Evolutionary conservation across 495 filamentous ascomycete species (phyloP).

Genomic region (Aspergillus biplanus): DNA sequence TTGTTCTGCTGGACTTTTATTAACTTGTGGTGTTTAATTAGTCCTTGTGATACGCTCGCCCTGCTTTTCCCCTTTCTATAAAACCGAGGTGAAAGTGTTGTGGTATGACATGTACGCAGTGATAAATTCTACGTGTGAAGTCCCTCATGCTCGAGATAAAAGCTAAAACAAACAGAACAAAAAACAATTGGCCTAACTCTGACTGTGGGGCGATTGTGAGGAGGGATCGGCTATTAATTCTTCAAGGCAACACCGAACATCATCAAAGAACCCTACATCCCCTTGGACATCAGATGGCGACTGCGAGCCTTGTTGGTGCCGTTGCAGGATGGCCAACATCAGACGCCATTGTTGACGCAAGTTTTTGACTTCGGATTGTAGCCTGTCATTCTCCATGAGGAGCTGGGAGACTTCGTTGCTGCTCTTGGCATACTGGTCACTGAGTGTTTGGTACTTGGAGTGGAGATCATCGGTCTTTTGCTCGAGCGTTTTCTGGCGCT

Average conservation of each 20-base stretch:
- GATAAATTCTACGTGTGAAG: too few species aligned
- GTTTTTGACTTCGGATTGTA: slow-evolving; percentile 8
- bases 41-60: too few species aligned
- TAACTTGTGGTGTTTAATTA: too few species aligned
- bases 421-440: not conserved
- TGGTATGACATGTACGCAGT: too few species aligned
- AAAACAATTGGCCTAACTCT: slow-evolving; percentile 4
- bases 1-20: too few species aligned
- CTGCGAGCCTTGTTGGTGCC: not conserved
- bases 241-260: slow-evolving; percentile 2
- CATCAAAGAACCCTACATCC: not conserved
- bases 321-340: slow-evolving; percentile 8
- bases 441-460: slow-evolving; percentile 2
- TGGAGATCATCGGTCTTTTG: slow-evolving; percentile 11
- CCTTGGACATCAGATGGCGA: not conserved
- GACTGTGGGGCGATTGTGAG: slow-evolving; percentile 1
- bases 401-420: slow-evolving; percentile 9
- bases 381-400: slow-evolving; percentile 10
- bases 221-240: slow-evolving; percentile 2
- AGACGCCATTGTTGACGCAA: slow-evolving; percentile 16
- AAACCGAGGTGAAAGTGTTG: too few species aligned
- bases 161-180: not conserved
- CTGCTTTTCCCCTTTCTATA: too few species aligned
- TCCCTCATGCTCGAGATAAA: not conserved
- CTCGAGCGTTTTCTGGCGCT: slow-evolving; percentile 12